These are phyloP conservation scores for Moesziomyces parantarcticus DNA, from an alignment of 1,284 basidiomycete species.

Conservation along the genomic window DNA sequence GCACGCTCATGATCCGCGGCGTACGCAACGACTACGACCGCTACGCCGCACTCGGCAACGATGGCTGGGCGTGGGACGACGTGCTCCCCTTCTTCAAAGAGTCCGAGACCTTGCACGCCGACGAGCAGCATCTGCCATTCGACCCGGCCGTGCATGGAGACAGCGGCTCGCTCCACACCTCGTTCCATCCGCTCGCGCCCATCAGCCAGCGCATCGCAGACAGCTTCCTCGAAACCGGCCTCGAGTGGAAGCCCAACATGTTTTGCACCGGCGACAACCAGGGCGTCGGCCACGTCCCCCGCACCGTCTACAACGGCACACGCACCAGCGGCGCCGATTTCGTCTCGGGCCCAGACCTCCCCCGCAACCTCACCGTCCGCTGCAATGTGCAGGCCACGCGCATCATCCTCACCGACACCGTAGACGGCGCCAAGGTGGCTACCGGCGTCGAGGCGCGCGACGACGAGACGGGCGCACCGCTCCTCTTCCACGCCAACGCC, in stretches of 20 bases:
- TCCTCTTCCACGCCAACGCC: slow-evolving; percentile 14
- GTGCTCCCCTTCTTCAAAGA: too few relatives aligned
- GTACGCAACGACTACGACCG: slow-evolving; percentile 16
- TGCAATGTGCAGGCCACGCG: too few relatives aligned
- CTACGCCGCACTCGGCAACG: not conserved
- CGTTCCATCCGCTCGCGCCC: slow-evolving; percentile 7
- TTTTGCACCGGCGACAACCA: slow-evolving; percentile 16
- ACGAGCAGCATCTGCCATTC: not conserved
- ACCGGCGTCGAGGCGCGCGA: slow-evolving; percentile 9
- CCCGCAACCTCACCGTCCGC: too few relatives aligned
- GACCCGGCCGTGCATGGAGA: slow-evolving; percentile 10
- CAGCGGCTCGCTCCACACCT: slow-evolving; percentile 20
- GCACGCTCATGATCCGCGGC: slow-evolving; percentile 38
- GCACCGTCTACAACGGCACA: slow-evolving; percentile 22
- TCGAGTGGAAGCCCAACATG: slow-evolving; percentile 26
- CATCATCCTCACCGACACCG: too few relatives aligned
- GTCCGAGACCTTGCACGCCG: too few relatives aligned
- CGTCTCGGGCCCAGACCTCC: slow-evolving; percentile 1
- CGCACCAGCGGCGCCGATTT: slow-evolving; percentile 24
- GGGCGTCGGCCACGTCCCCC: slow-evolving; percentile 21
- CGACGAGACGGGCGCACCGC: slow-evolving; percentile 10
- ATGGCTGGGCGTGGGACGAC: too few relatives aligned
- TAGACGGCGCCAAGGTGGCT: slow-evolving; percentile 5
- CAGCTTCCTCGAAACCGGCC: slow-evolving; percentile 19
- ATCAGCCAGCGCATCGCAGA: slow-evolving; percentile 21